Conservation (phyloP, 129 eudicot species). For the Centrapalus pauciflorus region DNA sequence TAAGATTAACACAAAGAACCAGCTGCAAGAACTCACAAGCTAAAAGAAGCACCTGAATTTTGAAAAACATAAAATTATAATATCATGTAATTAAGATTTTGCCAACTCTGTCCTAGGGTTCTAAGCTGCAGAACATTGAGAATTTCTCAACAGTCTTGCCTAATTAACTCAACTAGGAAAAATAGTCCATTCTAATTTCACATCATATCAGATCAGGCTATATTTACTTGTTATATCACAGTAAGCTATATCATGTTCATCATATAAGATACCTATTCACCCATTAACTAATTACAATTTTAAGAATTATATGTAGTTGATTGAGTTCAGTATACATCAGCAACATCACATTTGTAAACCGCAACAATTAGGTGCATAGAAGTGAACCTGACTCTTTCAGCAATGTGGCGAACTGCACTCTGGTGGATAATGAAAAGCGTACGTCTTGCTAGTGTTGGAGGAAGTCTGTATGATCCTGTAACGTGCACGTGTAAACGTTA, state of each 20-base stretch:
- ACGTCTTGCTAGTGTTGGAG: conserved; percentile 99
- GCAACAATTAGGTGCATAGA: background rate
- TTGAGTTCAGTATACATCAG: too few relatives aligned
- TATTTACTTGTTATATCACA: background rate
- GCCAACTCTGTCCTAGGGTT: background rate
- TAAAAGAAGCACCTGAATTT: conserved; percentile 72
- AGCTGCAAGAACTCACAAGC: conserved; percentile 78
- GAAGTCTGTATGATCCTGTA: conserved; percentile 85
- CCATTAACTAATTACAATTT: background rate
- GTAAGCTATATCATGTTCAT: background rate
- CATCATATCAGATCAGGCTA: too few relatives aligned
- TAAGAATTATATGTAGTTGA: background rate
- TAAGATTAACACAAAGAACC: conserved; percentile 86
- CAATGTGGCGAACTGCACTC: conserved; percentile 90
- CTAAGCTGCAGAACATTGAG: background rate
- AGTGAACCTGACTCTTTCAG: conserved; percentile 85
- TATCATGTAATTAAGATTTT: background rate
- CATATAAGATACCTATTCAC: background rate
- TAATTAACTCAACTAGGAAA: too few relatives aligned
- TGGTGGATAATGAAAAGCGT: conserved; percentile 85
- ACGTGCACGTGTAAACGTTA: conserved; percentile 45
- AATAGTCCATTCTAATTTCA: background rate
- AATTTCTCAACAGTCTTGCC: background rate
- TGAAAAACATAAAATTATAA: background rate
- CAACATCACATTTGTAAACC: conserved; percentile 2